Percentiles rank a stretch among this genome's conserved stretches.
phyloP scores from a whole-genome alignment of 768 basidiomycete species.

The Boletus vermiculosoides region DNA sequence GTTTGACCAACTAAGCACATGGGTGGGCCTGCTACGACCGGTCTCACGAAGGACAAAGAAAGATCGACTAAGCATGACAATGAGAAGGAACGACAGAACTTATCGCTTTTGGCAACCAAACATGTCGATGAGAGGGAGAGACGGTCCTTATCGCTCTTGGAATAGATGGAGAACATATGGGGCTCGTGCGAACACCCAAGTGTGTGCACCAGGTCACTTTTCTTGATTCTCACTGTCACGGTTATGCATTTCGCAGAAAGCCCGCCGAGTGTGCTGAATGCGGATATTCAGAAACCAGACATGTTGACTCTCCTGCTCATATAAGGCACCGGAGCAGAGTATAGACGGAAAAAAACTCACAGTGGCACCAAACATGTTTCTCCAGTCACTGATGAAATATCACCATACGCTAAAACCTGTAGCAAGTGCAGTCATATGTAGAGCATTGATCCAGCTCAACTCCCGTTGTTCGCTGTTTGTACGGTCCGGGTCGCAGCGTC shows the following conservation, averaged over 20 bases:
- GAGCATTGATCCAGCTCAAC: not conserved
- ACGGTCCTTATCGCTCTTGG: not conserved
- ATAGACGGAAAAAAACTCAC: not conserved
- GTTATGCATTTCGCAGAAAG: not conserved
- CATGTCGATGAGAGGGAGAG: not conserved
- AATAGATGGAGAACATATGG: constrained; percentile 1
- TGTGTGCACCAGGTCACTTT: not conserved
- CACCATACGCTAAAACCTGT: not conserved
- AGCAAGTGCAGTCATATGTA: not conserved
- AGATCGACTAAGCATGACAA: too few relatives aligned
- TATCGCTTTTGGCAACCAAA: not conserved
- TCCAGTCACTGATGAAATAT: not conserved
- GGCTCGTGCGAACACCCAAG: not conserved
- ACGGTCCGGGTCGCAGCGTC: not conserved
- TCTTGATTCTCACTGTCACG: not conserved
- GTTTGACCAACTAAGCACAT: not conserved
- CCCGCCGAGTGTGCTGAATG: not conserved
- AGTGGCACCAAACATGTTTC: not conserved
- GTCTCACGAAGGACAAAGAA: not conserved
- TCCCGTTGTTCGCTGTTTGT: not conserved
- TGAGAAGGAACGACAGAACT: not conserved
- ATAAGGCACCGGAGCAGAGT: not conserved
- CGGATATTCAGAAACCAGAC: too few relatives aligned
- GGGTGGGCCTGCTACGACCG: not conserved
- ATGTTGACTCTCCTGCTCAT: not conserved